Evolutionary conservation across 2,329 filamentous ascomycete species (phyloP).

Genomic region (Arthrinium puccinioides): DNA sequence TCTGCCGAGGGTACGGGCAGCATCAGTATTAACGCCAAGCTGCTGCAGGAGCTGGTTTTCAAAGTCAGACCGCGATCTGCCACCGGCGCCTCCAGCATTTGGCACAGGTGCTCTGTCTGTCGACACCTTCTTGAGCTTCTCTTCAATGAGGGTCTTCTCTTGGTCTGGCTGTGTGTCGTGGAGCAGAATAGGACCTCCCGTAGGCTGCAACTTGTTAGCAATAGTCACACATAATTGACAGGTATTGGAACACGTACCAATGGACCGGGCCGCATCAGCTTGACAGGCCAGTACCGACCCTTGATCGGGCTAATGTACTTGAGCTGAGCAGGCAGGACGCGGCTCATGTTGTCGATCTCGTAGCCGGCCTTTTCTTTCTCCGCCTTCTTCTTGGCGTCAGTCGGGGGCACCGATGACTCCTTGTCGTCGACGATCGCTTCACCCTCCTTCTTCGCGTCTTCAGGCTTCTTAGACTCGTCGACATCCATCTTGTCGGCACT

Average conservation of each 20-base stretch:
- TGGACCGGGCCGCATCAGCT: constrained; percentile 32
- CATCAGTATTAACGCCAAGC: constrained; percentile 15
- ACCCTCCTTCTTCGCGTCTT: constrained; percentile 37
- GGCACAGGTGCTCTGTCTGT: constrained; percentile 55
- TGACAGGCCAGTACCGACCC: constrained; percentile 86
- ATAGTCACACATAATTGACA: not conserved
- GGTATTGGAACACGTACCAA: constrained; percentile 49
- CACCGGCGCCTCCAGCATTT: constrained; percentile 20
- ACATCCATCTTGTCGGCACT: constrained; percentile 81
- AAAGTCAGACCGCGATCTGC: constrained; percentile 18
- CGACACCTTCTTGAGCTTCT: constrained; percentile 80
- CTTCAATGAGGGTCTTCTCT: constrained; percentile 73
- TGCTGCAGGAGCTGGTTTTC: constrained; percentile 23
- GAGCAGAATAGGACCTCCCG: constrained; percentile 87
- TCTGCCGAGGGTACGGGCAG: too few relatives aligned
- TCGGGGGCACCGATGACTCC: constrained; percentile 41
- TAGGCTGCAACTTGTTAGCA: constrained; percentile 54
- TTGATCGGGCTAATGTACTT: constrained; percentile 93
- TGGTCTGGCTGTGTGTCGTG: constrained; percentile 76
- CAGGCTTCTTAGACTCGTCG: constrained; percentile 48
- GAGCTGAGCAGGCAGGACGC: constrained; percentile 84
- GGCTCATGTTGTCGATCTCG: constrained; percentile 93
- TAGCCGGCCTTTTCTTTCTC: constrained; percentile 97
- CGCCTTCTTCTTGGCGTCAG: constrained; percentile 73
- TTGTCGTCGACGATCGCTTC: constrained; percentile 42